Conservation (phyloP, 2,329 filamentous ascomycete genomes). For the Neofusicoccum cordaticola region DNA sequence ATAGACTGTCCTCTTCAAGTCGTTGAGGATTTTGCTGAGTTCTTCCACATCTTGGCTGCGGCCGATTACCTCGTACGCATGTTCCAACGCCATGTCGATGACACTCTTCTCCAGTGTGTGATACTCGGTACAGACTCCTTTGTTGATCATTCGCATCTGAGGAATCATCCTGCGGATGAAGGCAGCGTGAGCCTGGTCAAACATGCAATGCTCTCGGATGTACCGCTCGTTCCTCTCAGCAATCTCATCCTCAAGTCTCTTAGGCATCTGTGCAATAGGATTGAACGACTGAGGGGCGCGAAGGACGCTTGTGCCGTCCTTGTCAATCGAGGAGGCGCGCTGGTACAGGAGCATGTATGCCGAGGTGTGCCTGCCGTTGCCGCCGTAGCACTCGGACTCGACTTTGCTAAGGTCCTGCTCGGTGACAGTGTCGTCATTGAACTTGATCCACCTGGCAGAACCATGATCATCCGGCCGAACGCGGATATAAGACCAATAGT, state of each 20-base stretch:
- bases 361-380: conserved; percentile 38
- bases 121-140: conserved; percentile 49
- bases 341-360: conserved; percentile 99
- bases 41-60: conserved; percentile 67
- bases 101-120: conserved; percentile 49
- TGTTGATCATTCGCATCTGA: conserved; percentile 52
- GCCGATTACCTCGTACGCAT: conserved; percentile 73
- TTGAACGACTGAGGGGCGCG: conserved; percentile 45
- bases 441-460: conserved; percentile 72
- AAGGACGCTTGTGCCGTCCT: conserved; percentile 29
- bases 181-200: conserved; percentile 66
- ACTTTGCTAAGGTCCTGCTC: conserved; percentile 72
- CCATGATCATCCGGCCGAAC: conserved; percentile 62
- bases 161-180: conserved; percentile 65
- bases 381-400: conserved; percentile 56
- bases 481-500: conserved; percentile 95
- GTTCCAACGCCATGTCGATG: conserved; percentile 58
- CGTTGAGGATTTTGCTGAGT: conserved; percentile 55
- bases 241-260: conserved; percentile 55
- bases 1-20: conserved; percentile 55
- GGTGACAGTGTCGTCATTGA: conserved; percentile 84
- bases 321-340: conserved; percentile 63
- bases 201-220: conserved; percentile 74
- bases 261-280: conserved; percentile 47
- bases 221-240: conserved; percentile 69